phyloP scores from a whole-genome alignment of 2,329 filamentous ascomycete genomes.

The Xylaria polymorpha region DNA sequence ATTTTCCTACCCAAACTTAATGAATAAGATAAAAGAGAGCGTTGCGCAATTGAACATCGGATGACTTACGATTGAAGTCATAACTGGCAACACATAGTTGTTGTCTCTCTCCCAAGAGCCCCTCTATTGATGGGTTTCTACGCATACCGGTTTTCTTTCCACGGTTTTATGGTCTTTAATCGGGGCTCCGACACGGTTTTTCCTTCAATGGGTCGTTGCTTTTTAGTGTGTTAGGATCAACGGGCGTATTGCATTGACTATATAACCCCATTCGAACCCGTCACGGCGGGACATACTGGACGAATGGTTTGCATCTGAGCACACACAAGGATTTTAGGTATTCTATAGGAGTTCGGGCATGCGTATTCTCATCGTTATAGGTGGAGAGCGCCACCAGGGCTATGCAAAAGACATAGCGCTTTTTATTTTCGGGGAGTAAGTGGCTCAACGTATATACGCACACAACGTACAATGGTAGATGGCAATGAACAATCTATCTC shows the following conservation, averaged over 20 bases:
- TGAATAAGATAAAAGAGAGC: conserved; percentile 1
- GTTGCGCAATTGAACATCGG: background rate
- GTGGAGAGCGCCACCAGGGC: background rate
- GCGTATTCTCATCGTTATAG: conserved; percentile 16
- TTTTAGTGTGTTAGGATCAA: conserved; percentile 7
- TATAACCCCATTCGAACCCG: conserved; percentile 6
- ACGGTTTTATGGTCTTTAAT: conserved; percentile 19
- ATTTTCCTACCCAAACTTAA: background rate
- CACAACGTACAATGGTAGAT: conserved; percentile 18
- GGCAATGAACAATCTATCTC: conserved; percentile 16
- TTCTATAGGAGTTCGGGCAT: conserved; percentile 28
- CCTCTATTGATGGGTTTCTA: conserved; percentile 10
- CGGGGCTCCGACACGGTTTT: background rate
- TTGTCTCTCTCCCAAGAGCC: background rate
- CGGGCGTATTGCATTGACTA: conserved; percentile 28
- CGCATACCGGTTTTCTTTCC: background rate
- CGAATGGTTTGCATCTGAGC: conserved; percentile 6
- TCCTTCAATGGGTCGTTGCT: conserved; percentile 7
- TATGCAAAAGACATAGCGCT: background rate
- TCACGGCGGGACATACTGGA: conserved; percentile 4
- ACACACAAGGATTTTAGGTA: background rate
- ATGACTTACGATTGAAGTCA: conserved; percentile 5
- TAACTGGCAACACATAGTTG: conserved; percentile 9
- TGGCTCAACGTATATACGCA: conserved; percentile 18
- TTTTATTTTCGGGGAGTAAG: conserved; percentile 10